These are phyloP conservation scores for Zychaea mexicana DNA, from an alignment of 371 early-diverging fungal genomes.

Conservation along the genomic window DNA sequence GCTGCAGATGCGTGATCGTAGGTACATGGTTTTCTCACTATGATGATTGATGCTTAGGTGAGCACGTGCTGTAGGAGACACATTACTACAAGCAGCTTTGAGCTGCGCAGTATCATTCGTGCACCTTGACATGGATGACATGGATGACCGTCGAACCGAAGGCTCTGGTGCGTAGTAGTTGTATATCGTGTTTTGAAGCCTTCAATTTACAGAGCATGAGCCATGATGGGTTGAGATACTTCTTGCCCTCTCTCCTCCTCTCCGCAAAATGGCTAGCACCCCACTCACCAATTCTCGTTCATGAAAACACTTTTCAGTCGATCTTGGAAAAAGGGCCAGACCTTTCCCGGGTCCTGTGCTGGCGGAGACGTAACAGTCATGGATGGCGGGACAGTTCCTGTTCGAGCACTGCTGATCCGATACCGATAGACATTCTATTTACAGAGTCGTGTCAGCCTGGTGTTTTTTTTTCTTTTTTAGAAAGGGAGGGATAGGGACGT, in stretches of 20 bases:
- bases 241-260: neutral
- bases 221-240: neutral
- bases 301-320: conserved; percentile 38
- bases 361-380: neutral
- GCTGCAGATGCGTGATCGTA: conserved; percentile 47
- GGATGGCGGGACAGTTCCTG: neutral
- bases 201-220: conserved; percentile 4
- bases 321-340: conserved; percentile 37
- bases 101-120: neutral
- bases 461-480: neutral
- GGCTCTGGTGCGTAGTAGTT: conserved; percentile 21
- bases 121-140: conserved; percentile 19
- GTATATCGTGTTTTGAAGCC: conserved; percentile 19
- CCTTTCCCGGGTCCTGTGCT: neutral
- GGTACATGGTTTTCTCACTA: conserved; percentile 36
- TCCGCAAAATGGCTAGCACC: neutral
- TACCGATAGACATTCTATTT: conserved; percentile 25
- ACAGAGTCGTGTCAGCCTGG: neutral
- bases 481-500: neutral
- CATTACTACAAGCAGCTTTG: no score
- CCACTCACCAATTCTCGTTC: conserved; percentile 27
- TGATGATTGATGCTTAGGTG: neutral
- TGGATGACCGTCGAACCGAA: conserved; percentile 3
- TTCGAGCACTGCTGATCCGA: conserved; percentile 2
- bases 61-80: neutral